Evolutionary conservation across 495 filamentous ascomycete genomes (phyloP).

Genomic region (Penicillium odoratum): DNA sequence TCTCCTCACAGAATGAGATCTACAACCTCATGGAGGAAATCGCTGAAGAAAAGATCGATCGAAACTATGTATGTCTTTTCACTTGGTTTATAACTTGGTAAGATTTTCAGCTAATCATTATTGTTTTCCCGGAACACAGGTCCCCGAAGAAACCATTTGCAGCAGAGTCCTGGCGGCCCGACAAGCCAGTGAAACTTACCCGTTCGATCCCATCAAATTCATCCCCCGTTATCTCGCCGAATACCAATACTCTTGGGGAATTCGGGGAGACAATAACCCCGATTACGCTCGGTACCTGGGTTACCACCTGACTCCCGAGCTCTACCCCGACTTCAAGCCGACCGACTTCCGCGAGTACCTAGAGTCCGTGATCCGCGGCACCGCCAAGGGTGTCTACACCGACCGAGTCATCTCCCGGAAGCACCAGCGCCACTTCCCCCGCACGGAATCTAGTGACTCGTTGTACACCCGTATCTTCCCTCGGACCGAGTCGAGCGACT

Average conservation of each 20-base stretch:
- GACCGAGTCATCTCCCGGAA: conserved; percentile 46
- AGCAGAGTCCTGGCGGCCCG: conserved; percentile 41
- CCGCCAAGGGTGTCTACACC: conserved; percentile 46
- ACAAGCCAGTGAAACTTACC: conserved; percentile 50
- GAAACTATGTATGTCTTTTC: conserved; percentile 49
- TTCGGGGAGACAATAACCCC: conserved; percentile 58
- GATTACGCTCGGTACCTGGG: conserved; percentile 60
- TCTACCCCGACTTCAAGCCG: conserved; percentile 54
- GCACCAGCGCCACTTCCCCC: conserved; percentile 45
- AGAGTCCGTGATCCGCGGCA: conserved; percentile 38
- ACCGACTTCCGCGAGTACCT: conserved; percentile 46
- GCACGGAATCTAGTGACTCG: conserved; percentile 47
- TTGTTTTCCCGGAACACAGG: conserved; percentile 27
- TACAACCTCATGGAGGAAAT: conserved; percentile 51
- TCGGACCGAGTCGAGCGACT: conserved; percentile 46
- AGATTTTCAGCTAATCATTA: conserved; percentile 11
- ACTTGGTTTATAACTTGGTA: too few species aligned
- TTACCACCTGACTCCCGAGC: conserved; percentile 54
- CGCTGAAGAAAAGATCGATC: conserved; percentile 54
- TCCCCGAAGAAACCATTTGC: conserved; percentile 46
- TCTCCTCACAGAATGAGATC: conserved; percentile 51
- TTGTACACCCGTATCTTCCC: conserved; percentile 45
- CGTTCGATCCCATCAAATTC: conserved; percentile 47
- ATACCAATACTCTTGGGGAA: conserved; percentile 52
- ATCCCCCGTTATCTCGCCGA: conserved; percentile 45